These are phyloP conservation scores for Acanthamoeba lenticulata DNA, from an alignment of 208 protist species.

Conservation along the genomic window DNA sequence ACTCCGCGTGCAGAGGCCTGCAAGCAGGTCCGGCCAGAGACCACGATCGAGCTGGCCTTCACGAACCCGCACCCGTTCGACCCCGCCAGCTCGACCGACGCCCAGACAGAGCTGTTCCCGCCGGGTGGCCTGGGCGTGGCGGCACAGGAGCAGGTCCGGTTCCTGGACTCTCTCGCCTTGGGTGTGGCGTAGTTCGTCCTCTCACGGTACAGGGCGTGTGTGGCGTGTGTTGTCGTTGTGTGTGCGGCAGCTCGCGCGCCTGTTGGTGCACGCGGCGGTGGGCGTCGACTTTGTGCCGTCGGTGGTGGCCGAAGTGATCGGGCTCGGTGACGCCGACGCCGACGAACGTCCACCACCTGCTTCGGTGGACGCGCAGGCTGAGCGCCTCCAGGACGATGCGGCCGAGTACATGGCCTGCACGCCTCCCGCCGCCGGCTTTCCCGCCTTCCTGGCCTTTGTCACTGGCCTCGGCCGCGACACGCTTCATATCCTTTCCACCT, in stretches of 20 bases:
- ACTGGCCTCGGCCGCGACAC: background rate
- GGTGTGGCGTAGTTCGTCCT: no score
- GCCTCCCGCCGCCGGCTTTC: background rate
- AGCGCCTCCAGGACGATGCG: background rate
- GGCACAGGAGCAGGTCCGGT: background rate
- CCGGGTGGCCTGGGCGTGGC: background rate
- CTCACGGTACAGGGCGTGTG: background rate
- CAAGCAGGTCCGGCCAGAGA: background rate
- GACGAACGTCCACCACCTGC: no score
- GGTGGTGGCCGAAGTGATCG: background rate
- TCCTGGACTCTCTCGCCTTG: no score
- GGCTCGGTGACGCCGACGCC: background rate
- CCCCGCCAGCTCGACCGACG: background rate
- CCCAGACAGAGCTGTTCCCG: background rate
- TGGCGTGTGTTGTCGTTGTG: background rate
- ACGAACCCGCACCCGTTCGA: background rate
- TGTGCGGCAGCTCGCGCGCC: background rate
- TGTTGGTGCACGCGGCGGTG: background rate
- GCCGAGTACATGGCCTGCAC: background rate
- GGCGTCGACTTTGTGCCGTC: slow-evolving; percentile 24
- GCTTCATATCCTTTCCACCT: background rate
- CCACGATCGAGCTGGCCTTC: background rate
- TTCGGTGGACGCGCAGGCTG: background rate
- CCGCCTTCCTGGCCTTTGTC: background rate
- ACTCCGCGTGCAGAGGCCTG: background rate